These are phyloP conservation scores for Lactarius quietus DNA, from an alignment of 768 basidiomycete species.

Conservation along the genomic window DNA sequence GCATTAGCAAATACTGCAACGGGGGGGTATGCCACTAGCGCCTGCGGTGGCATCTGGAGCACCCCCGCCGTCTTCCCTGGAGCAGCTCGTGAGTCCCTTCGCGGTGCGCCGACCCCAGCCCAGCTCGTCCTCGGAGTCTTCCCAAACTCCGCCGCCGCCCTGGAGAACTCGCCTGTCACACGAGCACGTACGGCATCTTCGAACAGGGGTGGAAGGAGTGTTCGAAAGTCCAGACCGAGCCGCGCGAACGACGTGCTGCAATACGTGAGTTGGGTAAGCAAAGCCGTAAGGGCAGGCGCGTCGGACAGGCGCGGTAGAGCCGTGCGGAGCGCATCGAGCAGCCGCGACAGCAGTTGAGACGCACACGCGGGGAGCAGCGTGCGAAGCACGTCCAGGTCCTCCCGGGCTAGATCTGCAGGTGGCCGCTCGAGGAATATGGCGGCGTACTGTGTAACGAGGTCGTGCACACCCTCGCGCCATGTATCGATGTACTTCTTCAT, in stretches of 20 bases:
- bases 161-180: slow-evolving; percentile 50
- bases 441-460: slow-evolving; percentile 84
- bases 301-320: slow-evolving; percentile 59
- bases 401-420: slow-evolving; percentile 31
- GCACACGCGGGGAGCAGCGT: slow-evolving; percentile 63
- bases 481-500: slow-evolving; percentile 84
- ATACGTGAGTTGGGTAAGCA: slow-evolving; percentile 91
- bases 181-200: slow-evolving; percentile 56
- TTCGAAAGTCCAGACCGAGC: slow-evolving; percentile 88
- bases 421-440: slow-evolving; percentile 82
- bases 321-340: slow-evolving; percentile 61
- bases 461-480: slow-evolving; percentile 91
- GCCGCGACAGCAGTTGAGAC: slow-evolving; percentile 55
- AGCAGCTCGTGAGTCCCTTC: slow-evolving; percentile 23
- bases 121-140: slow-evolving; percentile 14
- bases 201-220: slow-evolving; percentile 63
- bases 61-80: slow-evolving; percentile 20
- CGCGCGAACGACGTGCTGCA: slow-evolving; percentile 76
- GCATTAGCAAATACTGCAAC: slow-evolving; percentile 70
- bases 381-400: slow-evolving; percentile 40
- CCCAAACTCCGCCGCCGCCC: slow-evolving; percentile 34
- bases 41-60: slow-evolving; percentile 65
- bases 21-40: slow-evolving; percentile 70
- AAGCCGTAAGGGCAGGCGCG: slow-evolving; percentile 66
- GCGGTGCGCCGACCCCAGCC: slow-evolving; percentile 24